These are phyloP conservation scores for Malassezia globosa DNA, from an alignment of 1,284 basidiomycete species.

Conservation along the genomic window DNA sequence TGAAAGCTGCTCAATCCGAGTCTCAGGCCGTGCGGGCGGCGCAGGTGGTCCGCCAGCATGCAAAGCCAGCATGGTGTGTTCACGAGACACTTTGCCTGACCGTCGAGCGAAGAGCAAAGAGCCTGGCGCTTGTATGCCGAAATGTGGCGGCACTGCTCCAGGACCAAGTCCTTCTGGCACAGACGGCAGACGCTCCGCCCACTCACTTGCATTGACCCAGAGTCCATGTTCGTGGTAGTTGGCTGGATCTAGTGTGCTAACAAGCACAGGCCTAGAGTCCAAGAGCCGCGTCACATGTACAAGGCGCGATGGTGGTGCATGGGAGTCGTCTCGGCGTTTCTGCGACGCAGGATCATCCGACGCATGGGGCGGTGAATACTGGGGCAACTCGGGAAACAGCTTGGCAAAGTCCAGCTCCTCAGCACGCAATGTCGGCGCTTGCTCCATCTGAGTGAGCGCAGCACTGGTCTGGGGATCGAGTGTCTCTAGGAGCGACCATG, in stretches of 20 bases:
- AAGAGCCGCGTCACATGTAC: conserved; percentile 53
- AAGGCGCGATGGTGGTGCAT: conserved; percentile 31
- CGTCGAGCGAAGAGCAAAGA: conserved; percentile 40
- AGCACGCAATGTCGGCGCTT: conserved; percentile 25
- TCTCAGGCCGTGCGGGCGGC: conserved; percentile 38
- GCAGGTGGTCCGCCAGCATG: conserved; percentile 17
- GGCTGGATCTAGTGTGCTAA: conserved; percentile 53
- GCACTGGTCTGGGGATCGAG: conserved; percentile 31
- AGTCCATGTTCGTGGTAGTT: conserved; percentile 49
- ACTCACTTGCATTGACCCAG: conserved; percentile 46
- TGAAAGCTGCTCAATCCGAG: conserved; percentile 53
- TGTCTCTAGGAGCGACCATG: conserved; percentile 27
- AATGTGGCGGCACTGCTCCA: conserved; percentile 15
- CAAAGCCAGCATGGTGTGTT: conserved; percentile 51
- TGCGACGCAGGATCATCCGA: conserved; percentile 31
- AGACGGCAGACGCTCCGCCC: conserved; percentile 24
- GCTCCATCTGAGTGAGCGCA: conserved; percentile 28
- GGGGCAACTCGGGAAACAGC: conserved; percentile 51
- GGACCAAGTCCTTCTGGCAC: conserved; percentile 18
- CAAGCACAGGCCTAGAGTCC: conserved; percentile 53
- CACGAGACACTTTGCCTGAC: conserved; percentile 43
- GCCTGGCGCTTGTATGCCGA: conserved; percentile 14
- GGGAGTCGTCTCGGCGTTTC: conserved; percentile 49
- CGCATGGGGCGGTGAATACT: conserved; percentile 47
- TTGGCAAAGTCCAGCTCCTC: conserved; percentile 27